Evolutionary conservation across 1,284 basidiomycete genomes (phyloP).

Genomic region (Melampsora larici-populina): DNA sequence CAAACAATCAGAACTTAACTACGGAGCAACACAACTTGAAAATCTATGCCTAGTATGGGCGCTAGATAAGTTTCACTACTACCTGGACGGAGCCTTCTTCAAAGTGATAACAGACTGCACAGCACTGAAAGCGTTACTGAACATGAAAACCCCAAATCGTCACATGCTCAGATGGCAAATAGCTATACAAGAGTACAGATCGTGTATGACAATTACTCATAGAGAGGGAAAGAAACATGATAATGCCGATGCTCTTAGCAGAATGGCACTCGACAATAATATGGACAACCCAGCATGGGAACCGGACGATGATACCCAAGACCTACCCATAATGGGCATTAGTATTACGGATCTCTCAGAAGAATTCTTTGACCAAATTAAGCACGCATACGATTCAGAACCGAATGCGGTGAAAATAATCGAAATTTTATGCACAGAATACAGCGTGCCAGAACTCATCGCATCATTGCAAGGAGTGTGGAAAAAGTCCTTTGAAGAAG

Average conservation of each 20-base stretch:
- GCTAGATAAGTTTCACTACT: too few species aligned
- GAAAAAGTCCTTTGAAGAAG: not conserved
- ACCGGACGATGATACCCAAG: not conserved
- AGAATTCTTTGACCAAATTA: not conserved
- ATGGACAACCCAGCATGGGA: too few species aligned
- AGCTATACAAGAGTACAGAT: slow-evolving; percentile 3
- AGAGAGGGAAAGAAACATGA: not conserved
- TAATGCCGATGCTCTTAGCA: too few species aligned
- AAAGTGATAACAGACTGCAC: slow-evolving; percentile 7
- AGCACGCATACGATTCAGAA: not conserved
- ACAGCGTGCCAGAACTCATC: not conserved
- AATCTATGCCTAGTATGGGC: too few species aligned
- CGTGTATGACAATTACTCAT: not conserved
- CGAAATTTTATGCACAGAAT: not conserved
- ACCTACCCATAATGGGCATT: not conserved
- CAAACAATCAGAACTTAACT: not conserved
- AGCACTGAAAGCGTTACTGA: not conserved
- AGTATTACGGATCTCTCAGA: not conserved
- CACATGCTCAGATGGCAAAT: too few species aligned
- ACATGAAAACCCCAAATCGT: too few species aligned
- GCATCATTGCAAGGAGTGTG: not conserved
- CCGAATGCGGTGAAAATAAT: not conserved
- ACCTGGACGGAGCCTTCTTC: not conserved
- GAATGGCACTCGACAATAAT: too few species aligned
- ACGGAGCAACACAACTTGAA: not conserved